Base-by-base conservation (phyloP, 441 rosid species). In the Hura crepitans region DNA sequence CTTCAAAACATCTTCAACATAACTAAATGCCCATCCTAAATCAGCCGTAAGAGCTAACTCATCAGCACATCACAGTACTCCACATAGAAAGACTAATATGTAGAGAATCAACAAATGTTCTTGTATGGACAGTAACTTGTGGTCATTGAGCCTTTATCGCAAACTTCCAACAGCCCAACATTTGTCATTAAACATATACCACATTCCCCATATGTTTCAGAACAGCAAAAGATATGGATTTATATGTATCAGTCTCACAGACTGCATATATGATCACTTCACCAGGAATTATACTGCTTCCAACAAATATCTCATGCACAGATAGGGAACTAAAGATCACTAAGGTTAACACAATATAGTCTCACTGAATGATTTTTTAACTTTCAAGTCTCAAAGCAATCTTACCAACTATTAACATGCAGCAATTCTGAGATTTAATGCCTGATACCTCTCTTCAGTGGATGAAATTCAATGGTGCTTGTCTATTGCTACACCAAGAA, bases 401-500 rank as follows among this genome's bases (percentile, higher is more conserved):
- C 97, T 94, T 92, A 94, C 97, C 98, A 84, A 90, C 98, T 80
- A 87, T 85, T 79, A 81, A 82, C 84, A 88, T 81, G 89, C 87
- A 79, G 91, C 91, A 86, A 82, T 82, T 74, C 82, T 81, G 88
- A 81, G 86, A 80, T 72, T 78, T 81, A 88, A 82, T 78, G 93
- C 91, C 85, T 84, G 88, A 90, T 87, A 91, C 92, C 97, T 90
- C 87, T 91, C 93, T 77, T 87, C 92, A 69, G 86, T 87, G 83
- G 92, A 86, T 84, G 91, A 84, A 75, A 78, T 84, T 87, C 86
- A 81, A 81, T 79, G 73, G 80, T 82, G 75, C 87, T 81, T 86
- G 95, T 87, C 87, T 92, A 94, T 82, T 85, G 98, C 88, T 87
- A 91, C 98, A 90, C 97, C 96, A 90, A 85, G 89, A 85, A 86